Evolutionary conservation across 2,329 filamentous ascomycete species (phyloP).

Genomic region (Fusarium staphyleae): DNA sequence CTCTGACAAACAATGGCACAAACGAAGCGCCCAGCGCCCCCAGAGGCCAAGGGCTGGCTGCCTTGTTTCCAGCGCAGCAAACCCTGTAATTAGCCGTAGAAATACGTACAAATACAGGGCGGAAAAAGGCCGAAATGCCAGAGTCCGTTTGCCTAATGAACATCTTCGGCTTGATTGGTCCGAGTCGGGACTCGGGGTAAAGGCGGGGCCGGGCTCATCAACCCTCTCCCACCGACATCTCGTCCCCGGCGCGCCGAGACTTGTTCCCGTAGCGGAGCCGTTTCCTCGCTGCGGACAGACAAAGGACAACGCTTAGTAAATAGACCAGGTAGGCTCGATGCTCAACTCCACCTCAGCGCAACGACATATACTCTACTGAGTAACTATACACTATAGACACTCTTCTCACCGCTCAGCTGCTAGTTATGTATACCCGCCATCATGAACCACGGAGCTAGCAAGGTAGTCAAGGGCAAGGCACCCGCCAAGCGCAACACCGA

Average conservation of each 20-base stretch:
- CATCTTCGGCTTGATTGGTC: constrained; percentile 13
- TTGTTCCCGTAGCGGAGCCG: background rate
- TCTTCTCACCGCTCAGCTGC: background rate
- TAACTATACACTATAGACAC: too few relatives aligned
- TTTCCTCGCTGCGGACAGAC: background rate
- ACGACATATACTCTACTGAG: too few relatives aligned
- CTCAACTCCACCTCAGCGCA: background rate
- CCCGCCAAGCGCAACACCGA: constrained; percentile 35
- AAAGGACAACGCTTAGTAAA: background rate
- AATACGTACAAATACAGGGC: background rate
- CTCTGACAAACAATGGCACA: too few relatives aligned
- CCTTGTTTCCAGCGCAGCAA: too few relatives aligned
- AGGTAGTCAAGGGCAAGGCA: constrained; percentile 24
- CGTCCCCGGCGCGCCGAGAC: background rate
- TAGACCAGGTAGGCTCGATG: background rate
- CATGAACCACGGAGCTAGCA: constrained; percentile 24
- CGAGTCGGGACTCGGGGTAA: background rate
- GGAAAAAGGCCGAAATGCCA: background rate
- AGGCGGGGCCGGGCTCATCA: background rate
- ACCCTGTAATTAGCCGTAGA: too few relatives aligned
- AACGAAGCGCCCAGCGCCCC: too few relatives aligned
- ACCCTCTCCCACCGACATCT: background rate
- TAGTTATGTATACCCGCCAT: background rate
- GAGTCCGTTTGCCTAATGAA: background rate
- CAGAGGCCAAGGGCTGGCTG: too few relatives aligned